A percentile compares a stretch with the other conserved stretches of the same genome.
Conservation (phyloP, 495 filamentous ascomycete species). For the Penicillium cinerascens region DNA sequence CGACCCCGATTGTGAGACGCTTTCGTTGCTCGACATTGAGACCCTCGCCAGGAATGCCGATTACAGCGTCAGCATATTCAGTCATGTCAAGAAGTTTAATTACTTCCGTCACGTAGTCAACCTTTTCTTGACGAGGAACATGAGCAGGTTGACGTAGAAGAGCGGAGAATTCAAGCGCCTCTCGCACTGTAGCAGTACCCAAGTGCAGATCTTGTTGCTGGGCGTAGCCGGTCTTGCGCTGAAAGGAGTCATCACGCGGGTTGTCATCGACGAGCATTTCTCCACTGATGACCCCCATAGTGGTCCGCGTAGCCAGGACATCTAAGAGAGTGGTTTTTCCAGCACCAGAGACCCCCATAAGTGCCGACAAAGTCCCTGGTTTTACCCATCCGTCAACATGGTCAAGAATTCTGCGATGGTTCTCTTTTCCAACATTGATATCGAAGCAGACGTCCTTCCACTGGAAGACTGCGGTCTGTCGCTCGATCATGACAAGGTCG, state of each 20-base stretch:
- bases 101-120: slow-evolving; percentile 47
- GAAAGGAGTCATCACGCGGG: slow-evolving; percentile 65
- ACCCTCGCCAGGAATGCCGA: slow-evolving; percentile 44
- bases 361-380: slow-evolving; percentile 60
- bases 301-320: slow-evolving; percentile 53
- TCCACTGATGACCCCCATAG: slow-evolving; percentile 49
- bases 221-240: slow-evolving; percentile 85
- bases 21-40: slow-evolving; percentile 92
- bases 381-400: slow-evolving; percentile 62
- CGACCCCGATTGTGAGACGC: slow-evolving; percentile 82
- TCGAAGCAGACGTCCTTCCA: slow-evolving; percentile 69
- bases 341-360: slow-evolving; percentile 58
- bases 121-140: slow-evolving; percentile 39
- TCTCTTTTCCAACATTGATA: slow-evolving; percentile 54
- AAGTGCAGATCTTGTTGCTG: slow-evolving; percentile 91
- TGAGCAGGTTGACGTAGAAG: slow-evolving; percentile 70
- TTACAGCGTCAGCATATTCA: slow-evolving; percentile 38
- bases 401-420: slow-evolving; percentile 57
- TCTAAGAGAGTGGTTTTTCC: slow-evolving; percentile 65
- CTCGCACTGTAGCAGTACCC: slow-evolving; percentile 77
- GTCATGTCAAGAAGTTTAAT: slow-evolving; percentile 47
- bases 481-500: slow-evolving; percentile 74
- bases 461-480: slow-evolving; percentile 59
- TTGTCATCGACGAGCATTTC: slow-evolving; percentile 49
- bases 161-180: slow-evolving; percentile 77